These are phyloP conservation scores for Xylaria sp. DNA, from an alignment of 2,329 filamentous ascomycete genomes.

Conservation along the genomic window DNA sequence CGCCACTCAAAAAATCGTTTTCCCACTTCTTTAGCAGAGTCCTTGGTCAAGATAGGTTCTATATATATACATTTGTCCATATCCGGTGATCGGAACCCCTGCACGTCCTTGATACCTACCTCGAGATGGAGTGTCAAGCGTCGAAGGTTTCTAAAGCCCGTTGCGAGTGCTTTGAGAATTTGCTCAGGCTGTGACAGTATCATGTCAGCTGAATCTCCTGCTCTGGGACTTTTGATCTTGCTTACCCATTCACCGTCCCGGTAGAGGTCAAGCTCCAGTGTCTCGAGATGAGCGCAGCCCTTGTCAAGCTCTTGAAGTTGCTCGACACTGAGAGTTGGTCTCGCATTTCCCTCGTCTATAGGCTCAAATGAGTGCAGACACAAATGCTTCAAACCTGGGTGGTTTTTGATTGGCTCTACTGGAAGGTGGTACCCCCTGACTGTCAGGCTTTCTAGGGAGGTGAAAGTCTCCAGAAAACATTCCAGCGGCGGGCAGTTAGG, in stretches of 20 bases:
- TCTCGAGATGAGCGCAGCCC: conserved; percentile 26
- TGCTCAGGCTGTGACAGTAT: conserved; percentile 10
- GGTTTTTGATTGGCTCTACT: background rate
- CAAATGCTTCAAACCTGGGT: conserved; percentile 24
- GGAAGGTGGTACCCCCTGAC: conserved; percentile 21
- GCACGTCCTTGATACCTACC: background rate
- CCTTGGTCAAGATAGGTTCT: conserved; percentile 11
- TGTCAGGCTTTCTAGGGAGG: conserved; percentile 24
- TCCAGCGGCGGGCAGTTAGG: background rate
- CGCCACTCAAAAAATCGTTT: conserved; percentile 23
- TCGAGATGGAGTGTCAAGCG: conserved; percentile 25
- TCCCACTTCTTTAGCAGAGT: conserved; percentile 16
- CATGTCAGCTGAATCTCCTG: background rate
- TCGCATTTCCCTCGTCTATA: background rate
- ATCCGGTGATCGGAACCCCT: background rate
- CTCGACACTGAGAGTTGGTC: conserved; percentile 1
- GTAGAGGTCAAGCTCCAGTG: conserved; percentile 27
- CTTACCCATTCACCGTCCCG: conserved; percentile 31
- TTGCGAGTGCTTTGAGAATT: conserved; percentile 14
- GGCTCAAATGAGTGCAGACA: conserved; percentile 27
- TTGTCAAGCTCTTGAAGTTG: conserved; percentile 27
- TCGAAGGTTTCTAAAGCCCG: conserved; percentile 20
- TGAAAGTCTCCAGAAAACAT: conserved; percentile 10
- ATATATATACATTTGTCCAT: background rate
- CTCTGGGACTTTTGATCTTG: background rate